phyloP scores from a whole-genome alignment of 1,139 yeast genomes.

The Starmera stellimalicola region DNA sequence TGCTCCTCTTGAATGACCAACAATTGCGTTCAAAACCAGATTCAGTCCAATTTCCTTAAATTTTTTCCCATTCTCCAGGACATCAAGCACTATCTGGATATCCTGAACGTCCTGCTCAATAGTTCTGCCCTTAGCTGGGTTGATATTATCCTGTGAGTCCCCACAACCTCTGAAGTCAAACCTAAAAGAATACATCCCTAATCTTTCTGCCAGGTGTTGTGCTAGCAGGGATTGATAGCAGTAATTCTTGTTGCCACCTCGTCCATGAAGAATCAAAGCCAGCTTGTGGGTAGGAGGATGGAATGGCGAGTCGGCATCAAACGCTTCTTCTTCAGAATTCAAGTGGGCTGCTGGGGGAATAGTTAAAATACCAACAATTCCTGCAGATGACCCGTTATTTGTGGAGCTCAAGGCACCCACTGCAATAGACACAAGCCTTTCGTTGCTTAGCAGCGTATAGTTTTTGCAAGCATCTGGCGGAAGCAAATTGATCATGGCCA shows the following conservation, averaged over 20 bases:
- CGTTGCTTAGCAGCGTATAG: slow-evolving; percentile 13
- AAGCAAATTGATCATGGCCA: slow-evolving; percentile 5
- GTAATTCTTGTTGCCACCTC: slow-evolving; percentile 76
- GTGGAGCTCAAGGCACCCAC: slow-evolving; percentile 8
- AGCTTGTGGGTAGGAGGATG: slow-evolving; percentile 28
- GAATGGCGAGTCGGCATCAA: no score
- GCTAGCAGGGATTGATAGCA: slow-evolving; percentile 65
- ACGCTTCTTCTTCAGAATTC: slow-evolving; percentile 17
- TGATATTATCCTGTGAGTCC: slow-evolving; percentile 48
- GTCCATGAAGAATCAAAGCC: slow-evolving; percentile 60
- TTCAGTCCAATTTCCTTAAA: slow-evolving; percentile 26
- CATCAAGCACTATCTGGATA: slow-evolving; percentile 43
- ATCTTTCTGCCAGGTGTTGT: slow-evolving; percentile 42
- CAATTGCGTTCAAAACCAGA: slow-evolving; percentile 42
- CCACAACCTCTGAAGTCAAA: slow-evolving; percentile 89
- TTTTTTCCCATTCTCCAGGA: slow-evolving; percentile 23
- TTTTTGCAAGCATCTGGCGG: slow-evolving; percentile 14
- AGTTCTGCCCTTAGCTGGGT: slow-evolving; percentile 39
- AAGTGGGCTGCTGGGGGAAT: slow-evolving; percentile 20
- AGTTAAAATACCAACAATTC: slow-evolving; percentile 26
- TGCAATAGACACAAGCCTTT: slow-evolving; percentile 13
- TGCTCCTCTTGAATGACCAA: slow-evolving; percentile 77
- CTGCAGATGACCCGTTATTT: slow-evolving; percentile 10
- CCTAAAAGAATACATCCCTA: slow-evolving; percentile 58
- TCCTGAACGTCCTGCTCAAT: slow-evolving; percentile 61